These are phyloP conservation scores for Poronia punctata DNA, from an alignment of 495 filamentous ascomycete genomes.

Conservation along the genomic window DNA sequence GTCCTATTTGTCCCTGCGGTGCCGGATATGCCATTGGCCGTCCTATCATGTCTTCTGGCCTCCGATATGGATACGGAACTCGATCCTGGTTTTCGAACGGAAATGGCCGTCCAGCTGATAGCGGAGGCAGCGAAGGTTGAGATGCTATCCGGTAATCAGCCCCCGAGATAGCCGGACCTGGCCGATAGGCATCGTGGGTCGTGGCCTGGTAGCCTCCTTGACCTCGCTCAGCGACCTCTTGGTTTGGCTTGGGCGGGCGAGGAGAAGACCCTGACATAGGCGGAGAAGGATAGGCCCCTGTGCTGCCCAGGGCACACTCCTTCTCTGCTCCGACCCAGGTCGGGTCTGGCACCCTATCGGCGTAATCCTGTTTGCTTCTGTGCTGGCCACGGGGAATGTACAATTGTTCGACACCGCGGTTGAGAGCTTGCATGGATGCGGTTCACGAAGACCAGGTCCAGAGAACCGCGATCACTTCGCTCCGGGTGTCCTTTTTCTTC, in stretches of 20 bases:
- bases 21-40: constrained; percentile 32
- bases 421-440: constrained; percentile 45
- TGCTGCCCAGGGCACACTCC: constrained; percentile 52
- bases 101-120: constrained; percentile 24
- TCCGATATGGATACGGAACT: constrained; percentile 31
- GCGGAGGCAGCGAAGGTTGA: constrained; percentile 20
- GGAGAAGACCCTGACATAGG: constrained; percentile 80
- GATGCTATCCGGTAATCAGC: constrained; percentile 31
- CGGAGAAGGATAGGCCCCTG: constrained; percentile 66
- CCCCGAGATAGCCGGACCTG: constrained; percentile 33
- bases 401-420: constrained; percentile 34
- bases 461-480: too few relatives aligned
- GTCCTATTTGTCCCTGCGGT: constrained; percentile 22
- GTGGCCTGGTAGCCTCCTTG: constrained; percentile 42
- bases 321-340: constrained; percentile 62
- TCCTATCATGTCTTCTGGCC: constrained; percentile 27
- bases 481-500: too few relatives aligned
- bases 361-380: constrained; percentile 56
- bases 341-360: constrained; percentile 63
- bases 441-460: constrained; percentile 20
- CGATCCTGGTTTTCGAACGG: constrained; percentile 33
- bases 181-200: constrained; percentile 43
- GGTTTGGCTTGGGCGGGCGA: constrained; percentile 57
- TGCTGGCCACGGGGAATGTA: constrained; percentile 51
- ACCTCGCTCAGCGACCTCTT: constrained; percentile 51